Percentiles rank a stretch among this genome's conserved stretches.
These are phyloP conservation scores for Mucor velutinosus DNA, from an alignment of 371 early-diverging fungal species.

Conservation along the genomic window DNA sequence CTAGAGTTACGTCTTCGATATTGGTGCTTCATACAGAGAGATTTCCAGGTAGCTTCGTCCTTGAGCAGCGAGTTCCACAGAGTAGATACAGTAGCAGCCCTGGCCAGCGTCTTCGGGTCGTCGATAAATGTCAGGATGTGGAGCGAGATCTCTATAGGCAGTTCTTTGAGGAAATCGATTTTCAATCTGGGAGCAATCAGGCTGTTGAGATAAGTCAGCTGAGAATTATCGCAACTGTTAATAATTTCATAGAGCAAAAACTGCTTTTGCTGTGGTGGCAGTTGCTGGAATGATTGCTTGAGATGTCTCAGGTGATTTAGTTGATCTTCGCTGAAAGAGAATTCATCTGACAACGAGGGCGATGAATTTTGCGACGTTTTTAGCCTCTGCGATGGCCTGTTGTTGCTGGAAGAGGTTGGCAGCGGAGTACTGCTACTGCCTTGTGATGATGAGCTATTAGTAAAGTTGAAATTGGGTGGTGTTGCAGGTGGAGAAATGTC, in stretches of 20 bases:
- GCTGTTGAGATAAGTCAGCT: conserved; percentile 58
- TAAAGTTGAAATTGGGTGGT: conserved; percentile 43
- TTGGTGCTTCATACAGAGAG: conserved; percentile 52
- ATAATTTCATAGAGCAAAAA: conserved; percentile 53
- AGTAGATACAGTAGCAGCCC: conserved; percentile 73
- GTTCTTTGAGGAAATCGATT: conserved; percentile 75
- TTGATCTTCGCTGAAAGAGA: conserved; percentile 39
- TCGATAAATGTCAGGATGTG: conserved; percentile 70
- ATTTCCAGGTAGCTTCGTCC: conserved; percentile 56
- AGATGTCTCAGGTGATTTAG: conserved; percentile 34
- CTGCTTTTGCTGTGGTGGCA: conserved; percentile 43
- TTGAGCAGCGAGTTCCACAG: conserved; percentile 79
- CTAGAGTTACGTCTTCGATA: conserved; percentile 52
- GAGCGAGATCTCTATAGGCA: conserved; percentile 77
- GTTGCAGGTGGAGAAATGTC: conserved; percentile 55
- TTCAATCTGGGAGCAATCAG: conserved; percentile 70
- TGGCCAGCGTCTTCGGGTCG: conserved; percentile 73
- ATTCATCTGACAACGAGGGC: conserved; percentile 14
- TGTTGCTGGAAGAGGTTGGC: conserved; percentile 18
- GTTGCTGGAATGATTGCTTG: conserved; percentile 49
- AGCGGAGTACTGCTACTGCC: conserved; percentile 14
- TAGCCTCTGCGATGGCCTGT: conserved; percentile 33
- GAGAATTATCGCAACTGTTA: conserved; percentile 57
- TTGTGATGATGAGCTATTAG: conserved; percentile 15
- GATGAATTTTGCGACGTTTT: conserved; percentile 10